Percentiles rank a stretch among this genome's conserved stretches.
phyloP scores from a whole-genome alignment of 768 basidiomycete species.

The Zangia roseola region DNA sequence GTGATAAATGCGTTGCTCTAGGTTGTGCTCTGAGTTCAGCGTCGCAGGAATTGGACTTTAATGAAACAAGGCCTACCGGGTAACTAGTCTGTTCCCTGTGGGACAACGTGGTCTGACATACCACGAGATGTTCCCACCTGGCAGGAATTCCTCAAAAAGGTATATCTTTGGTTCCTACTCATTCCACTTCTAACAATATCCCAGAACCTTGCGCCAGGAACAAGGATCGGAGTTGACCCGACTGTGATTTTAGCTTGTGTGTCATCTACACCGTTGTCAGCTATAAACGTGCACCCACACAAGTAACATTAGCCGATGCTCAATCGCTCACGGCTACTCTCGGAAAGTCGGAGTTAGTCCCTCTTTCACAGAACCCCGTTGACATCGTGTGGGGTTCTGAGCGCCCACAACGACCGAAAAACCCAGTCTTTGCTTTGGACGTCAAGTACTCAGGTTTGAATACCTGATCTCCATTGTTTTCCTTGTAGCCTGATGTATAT shows the following conservation, averaged over 20 bases:
- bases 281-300: not conserved
- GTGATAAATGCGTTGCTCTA: conserved; percentile 13
- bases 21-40: conserved; percentile 1
- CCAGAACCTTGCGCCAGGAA: conserved; percentile 60
- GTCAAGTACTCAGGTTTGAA: conserved; percentile 68
- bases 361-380: conserved; percentile 70
- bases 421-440: conserved; percentile 65
- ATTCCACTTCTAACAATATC: not conserved
- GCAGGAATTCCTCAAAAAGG: conserved; percentile 84
- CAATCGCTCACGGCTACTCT: conserved; percentile 59
- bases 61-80: conserved; percentile 92
- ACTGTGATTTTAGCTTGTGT: conserved; percentile 66
- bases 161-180: conserved; percentile 17
- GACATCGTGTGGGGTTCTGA: conserved; percentile 72
- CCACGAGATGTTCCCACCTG: conserved; percentile 78
- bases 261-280: conserved; percentile 15
- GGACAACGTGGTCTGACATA: conserved; percentile 13
- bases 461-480: not conserved
- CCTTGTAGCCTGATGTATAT: not conserved
- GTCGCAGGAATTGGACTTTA: conserved; percentile 78
- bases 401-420: conserved; percentile 67
- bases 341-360: conserved; percentile 59
- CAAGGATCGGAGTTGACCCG: conserved; percentile 81
- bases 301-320: conserved; percentile 58
- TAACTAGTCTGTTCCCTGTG: conserved; percentile 19